Evolutionary conservation across 2,329 filamentous ascomycete species (phyloP), one percentile per base, ranked within the genome.

Genomic region (Penicillium frequentans): DNA sequence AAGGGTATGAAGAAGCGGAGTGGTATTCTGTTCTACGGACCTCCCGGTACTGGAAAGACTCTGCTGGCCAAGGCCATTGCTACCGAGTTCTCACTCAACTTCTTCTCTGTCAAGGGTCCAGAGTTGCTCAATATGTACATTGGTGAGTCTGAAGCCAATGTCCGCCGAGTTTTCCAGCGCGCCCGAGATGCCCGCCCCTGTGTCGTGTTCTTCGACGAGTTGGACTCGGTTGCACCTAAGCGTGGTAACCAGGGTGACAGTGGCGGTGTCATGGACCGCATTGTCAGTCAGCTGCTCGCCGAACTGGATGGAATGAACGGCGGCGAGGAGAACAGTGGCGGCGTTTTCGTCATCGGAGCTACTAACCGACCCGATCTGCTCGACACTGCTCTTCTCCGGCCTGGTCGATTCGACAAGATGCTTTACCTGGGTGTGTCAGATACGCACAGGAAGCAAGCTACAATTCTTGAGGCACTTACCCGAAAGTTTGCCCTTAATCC

Each of bases 71-170:
- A 99, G 84, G 95, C 95, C 70, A 96, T 99, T 68, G 95, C 95
- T 76, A 99, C 98, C 78, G 95, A 99, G 81, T 98, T 93, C 75
- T 90, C 95, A 58, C 91, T 95, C 83, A 99, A 99, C 82, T 99
- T 99, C 82, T 98, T 99, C 77, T 99, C 95, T 27, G 90, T 99
- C 78, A 99, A 99, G 85, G 95, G 95, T 58, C 96, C 95, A 42
- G 95, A 99, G 77, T 84, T 99, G 72, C 87, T 99, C 67, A 97
- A 93, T 76, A 99, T 99, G 95, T 99, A 95, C 90, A 98, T 99
- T 74, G 95, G 95, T 88, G 95, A 99, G 81, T 99, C 95, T 54
- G 96, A 99, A 81, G 96, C 91, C 83, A 99, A 99, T 79, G 98
- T 99, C 63, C 90, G 95, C 71, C 93, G 98, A 74, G 98, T 99